Evolutionary conservation across 1,284 basidiomycete species (phyloP), one percentile per base, ranked within the genome.

Genomic region (Phellinidium pouzarii): DNA sequence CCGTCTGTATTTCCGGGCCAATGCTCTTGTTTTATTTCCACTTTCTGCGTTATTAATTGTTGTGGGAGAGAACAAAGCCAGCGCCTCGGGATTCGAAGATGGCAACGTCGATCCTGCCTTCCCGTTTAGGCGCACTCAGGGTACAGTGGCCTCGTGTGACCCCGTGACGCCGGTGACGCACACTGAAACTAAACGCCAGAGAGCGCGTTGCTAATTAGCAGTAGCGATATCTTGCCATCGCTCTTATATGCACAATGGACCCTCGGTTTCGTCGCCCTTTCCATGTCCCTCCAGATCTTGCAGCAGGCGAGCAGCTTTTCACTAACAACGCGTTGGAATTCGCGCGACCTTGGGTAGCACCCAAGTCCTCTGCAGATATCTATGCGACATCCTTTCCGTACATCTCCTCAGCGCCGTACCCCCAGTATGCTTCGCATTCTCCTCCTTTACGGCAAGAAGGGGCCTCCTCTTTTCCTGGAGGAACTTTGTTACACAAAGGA

Each of bases 401-500:
- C 62, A 68, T 72, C 44, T 53, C 60, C 34, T 60, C 62, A 23
- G 68, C 68, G 55, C 53, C 61, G 20, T 62, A 65, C 40, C 60
- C 65, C 50, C 43, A 42, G 5, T 57, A 53, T 41, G 59, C 66
- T 36, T 65, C 62, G 14, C 54, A 59, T 26, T 59, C 61, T 45
- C 64, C 74, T 59, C 59, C 67, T 29, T 71, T 72, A 59, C 70
- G 75, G 55, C 69, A 75, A 45, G 68, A 65, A 43, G 59, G 58
- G 40, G 64, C 68, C n/a, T 72, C 73, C 6, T 76, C 76, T 51
- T 68, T 86, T 52, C 78, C 78, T 46, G 77, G 74, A 7, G 86
- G 84, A 19, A 85, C 87, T 9, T 68, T 91, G 43, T 71, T 90
- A 29, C 88, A 91, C 72, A 83, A 84, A 57, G 91, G 90, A 5